phyloP scores from a whole-genome alignment of 768 basidiomycete genomes.

The Tylopilus plumbeoviolaceoides region DNA sequence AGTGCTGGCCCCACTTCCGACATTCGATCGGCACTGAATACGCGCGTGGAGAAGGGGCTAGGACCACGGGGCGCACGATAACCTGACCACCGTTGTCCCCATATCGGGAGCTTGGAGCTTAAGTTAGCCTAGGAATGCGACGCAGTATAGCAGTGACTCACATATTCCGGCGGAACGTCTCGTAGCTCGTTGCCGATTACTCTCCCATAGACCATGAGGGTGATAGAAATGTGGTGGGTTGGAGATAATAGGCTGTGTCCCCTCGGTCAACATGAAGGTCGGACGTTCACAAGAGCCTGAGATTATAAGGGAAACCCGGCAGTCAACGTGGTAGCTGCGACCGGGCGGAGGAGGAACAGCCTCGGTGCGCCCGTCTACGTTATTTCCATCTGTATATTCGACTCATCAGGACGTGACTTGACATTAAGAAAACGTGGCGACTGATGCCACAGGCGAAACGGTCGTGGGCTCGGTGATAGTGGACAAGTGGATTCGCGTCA shows the following conservation, averaged over 20 bases:
- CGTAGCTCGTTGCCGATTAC: conserved; percentile 30
- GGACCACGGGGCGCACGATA: conserved; percentile 23
- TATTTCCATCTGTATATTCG: conserved; percentile 15
- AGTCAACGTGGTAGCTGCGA: conserved; percentile 20
- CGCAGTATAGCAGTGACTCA: conserved; percentile 12
- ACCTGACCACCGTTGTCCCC: conserved; percentile 31
- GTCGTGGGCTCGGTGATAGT: conserved; percentile 14
- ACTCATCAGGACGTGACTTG: conserved; percentile 10
- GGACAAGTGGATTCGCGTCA: conserved; percentile 10
- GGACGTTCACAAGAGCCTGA: conserved; percentile 12
- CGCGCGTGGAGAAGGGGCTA: conserved; percentile 23
- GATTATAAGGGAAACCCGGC: conserved; percentile 24
- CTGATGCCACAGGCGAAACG: conserved; percentile 8
- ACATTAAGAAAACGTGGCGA: conserved; percentile 28
- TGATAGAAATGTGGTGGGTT: conserved; percentile 15
- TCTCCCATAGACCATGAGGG: conserved; percentile 25
- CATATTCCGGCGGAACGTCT: conserved; percentile 26
- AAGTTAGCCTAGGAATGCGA: conserved; percentile 7
- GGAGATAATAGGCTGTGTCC: conserved; percentile 12
- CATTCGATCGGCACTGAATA: conserved; percentile 19
- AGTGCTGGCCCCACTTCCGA: conserved; percentile 16
- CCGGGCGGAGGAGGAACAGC: conserved; percentile 24
- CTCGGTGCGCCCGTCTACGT: conserved; percentile 14
- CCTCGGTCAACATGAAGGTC: conserved; percentile 14
- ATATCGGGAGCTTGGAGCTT: conserved; percentile 25